Conservation (phyloP, 2,329 filamentous ascomycete genomes). For the Achaetomium macrosporum region DNA sequence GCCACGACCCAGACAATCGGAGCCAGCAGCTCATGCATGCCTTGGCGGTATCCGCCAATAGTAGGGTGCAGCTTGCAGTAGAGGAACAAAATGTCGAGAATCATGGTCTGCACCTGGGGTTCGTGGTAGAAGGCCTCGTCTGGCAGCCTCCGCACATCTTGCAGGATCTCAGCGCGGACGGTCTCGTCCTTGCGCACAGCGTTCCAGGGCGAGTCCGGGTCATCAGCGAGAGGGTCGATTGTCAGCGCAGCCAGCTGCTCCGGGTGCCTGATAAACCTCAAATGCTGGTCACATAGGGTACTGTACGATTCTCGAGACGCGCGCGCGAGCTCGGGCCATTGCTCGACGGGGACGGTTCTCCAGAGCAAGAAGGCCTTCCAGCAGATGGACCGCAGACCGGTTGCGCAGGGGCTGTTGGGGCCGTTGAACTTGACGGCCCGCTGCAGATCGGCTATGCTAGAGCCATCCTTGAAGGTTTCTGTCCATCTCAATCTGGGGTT, state of each 20-base stretch:
- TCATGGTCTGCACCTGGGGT: slow-evolving; percentile 67
- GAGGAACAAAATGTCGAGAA: slow-evolving; percentile 86
- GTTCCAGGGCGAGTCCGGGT: slow-evolving; percentile 84
- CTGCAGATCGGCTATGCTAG: slow-evolving; percentile 56
- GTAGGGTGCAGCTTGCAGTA: slow-evolving; percentile 89
- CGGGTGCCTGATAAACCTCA: slow-evolving; percentile 78
- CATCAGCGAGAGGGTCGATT: slow-evolving; percentile 81
- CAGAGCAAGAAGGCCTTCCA: slow-evolving; percentile 92
- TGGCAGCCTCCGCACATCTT: slow-evolving; percentile 90
- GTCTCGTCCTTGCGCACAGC: slow-evolving; percentile 78
- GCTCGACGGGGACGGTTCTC: slow-evolving; percentile 54
- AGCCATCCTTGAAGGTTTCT: slow-evolving; percentile 52
- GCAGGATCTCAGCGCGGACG: slow-evolving; percentile 80
- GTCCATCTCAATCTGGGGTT: slow-evolving; percentile 60
- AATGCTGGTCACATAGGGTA: slow-evolving; percentile 64
- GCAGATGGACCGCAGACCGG: slow-evolving; percentile 76
- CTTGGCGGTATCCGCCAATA: slow-evolving; percentile 87
- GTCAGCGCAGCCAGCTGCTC: slow-evolving; percentile 66
- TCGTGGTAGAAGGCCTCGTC: slow-evolving; percentile 88
- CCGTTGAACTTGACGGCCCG: slow-evolving; percentile 57
- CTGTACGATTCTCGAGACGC: slow-evolving; percentile 70
- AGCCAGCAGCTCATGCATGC: slow-evolving; percentile 94
- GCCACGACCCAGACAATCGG: slow-evolving; percentile 82
- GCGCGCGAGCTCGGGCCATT: slow-evolving; percentile 63
- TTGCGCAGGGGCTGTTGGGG: slow-evolving; percentile 56